These are phyloP conservation scores for Candida mattraensis DNA, from an alignment of 805 yeast species.

Conservation along the genomic window DNA sequence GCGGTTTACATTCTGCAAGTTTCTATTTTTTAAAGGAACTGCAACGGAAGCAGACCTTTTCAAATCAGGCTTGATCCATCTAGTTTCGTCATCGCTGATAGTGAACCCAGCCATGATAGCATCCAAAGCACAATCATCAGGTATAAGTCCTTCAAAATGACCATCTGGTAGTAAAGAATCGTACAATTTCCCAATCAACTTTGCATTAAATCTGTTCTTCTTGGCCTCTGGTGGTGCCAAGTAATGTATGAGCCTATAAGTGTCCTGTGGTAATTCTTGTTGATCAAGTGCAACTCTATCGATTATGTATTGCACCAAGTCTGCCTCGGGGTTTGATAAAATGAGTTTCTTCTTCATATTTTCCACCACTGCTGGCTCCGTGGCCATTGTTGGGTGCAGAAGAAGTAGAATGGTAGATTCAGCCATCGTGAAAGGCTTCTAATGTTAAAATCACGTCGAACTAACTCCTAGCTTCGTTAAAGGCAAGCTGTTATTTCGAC, in stretches of 20 bases:
- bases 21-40: slow-evolving; percentile 23
- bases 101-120: slow-evolving; percentile 68
- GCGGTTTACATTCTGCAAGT: slow-evolving; percentile 9
- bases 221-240: slow-evolving; percentile 53
- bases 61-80: slow-evolving; percentile 56
- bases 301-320: slow-evolving; percentile 51
- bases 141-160: slow-evolving; percentile 51
- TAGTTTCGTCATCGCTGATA: slow-evolving; percentile 37
- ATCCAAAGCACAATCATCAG: slow-evolving; percentile 51
- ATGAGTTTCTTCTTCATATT: slow-evolving; percentile 36
- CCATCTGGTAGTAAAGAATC: slow-evolving; percentile 46
- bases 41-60: slow-evolving; percentile 13
- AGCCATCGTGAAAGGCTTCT: slow-evolving; percentile 8
- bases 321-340: slow-evolving; percentile 30
- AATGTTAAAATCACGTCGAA: not conserved
- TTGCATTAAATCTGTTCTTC: slow-evolving; percentile 45
- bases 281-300: slow-evolving; percentile 55
- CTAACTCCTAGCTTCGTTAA: not conserved
- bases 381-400: slow-evolving; percentile 67
- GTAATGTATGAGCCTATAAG: slow-evolving; percentile 49
- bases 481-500: too few relatives aligned
- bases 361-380: slow-evolving; percentile 49
- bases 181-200: slow-evolving; percentile 41
- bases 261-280: slow-evolving; percentile 37
- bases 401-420: slow-evolving; percentile 42